These are phyloP conservation scores for Xenoacremonium recifei DNA, from an alignment of 2,329 filamentous ascomycete species.

Conservation along the genomic window DNA sequence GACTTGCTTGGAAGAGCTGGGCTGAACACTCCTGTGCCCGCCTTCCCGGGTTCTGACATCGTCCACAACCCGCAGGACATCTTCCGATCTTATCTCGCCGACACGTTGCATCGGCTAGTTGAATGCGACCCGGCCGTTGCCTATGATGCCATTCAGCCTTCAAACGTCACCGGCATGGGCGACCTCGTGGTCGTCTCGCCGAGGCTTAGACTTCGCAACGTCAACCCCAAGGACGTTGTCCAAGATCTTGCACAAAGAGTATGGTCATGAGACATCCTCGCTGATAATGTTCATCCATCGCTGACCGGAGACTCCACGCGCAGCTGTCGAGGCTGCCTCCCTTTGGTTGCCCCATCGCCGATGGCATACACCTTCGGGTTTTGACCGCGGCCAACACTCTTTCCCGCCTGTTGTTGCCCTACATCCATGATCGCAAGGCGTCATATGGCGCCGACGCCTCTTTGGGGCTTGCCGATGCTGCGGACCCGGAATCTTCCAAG, in stretches of 20 bases:
- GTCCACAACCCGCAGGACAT: constrained; percentile 26
- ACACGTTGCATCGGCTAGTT: constrained; percentile 17
- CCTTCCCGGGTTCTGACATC: constrained; percentile 18
- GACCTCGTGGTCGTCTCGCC: constrained; percentile 26
- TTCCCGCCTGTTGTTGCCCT: constrained; percentile 16
- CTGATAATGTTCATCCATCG: neutral
- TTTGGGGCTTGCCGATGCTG: constrained; percentile 12
- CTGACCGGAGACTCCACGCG: constrained; percentile 6
- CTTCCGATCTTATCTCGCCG: constrained; percentile 23
- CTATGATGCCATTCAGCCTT: constrained; percentile 26
- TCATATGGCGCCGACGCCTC: constrained; percentile 22
- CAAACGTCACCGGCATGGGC: constrained; percentile 22
- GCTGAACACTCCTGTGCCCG: constrained; percentile 19
- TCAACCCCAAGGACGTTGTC: constrained; percentile 16
- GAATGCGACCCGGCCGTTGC: constrained; percentile 18
- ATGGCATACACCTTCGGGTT: constrained; percentile 24
- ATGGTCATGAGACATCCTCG: neutral
- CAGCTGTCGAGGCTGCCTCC: constrained; percentile 21
- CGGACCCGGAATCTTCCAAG: constrained; percentile 2
- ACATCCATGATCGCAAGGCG: constrained; percentile 18
- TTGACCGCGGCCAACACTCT: constrained; percentile 21
- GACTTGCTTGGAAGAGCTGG: constrained; percentile 20
- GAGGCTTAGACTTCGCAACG: constrained; percentile 15
- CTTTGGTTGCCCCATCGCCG: constrained; percentile 18
- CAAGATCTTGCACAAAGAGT: constrained; percentile 20